phyloP scores from a whole-genome alignment of 768 basidiomycete genomes.

The Tricholoma furcatifolium region DNA sequence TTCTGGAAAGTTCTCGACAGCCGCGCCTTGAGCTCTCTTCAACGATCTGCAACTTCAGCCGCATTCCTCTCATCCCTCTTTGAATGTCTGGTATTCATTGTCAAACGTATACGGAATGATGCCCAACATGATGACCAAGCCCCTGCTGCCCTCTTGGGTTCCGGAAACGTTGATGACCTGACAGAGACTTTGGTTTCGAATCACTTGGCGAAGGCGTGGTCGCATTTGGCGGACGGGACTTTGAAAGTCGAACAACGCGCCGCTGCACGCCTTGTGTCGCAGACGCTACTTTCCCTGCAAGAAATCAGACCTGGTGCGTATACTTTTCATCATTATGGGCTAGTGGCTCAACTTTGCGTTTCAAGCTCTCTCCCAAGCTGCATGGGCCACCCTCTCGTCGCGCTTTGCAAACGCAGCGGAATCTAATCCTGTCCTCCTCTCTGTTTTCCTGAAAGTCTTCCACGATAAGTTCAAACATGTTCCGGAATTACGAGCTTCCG shows the following conservation, averaged over 20 bases:
- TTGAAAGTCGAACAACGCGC: conserved; percentile 46
- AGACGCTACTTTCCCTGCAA: conserved; percentile 35
- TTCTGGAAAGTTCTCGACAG: conserved; percentile 84
- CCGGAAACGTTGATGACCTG: conserved; percentile 4
- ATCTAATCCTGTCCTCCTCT: conserved; percentile 32
- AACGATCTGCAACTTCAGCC: conserved; percentile 49
- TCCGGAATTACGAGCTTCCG: conserved; percentile 21
- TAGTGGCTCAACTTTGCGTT: not conserved
- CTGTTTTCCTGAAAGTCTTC: conserved; percentile 47
- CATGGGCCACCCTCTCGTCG: conserved; percentile 43
- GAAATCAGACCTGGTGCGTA: conserved; percentile 25
- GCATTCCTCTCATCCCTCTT: conserved; percentile 69
- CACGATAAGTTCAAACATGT: conserved; percentile 36
- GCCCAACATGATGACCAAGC: conserved; percentile 6
- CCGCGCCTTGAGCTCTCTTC: conserved; percentile 58
- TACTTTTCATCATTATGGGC: not conserved
- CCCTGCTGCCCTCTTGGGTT: not conserved
- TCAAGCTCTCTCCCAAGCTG: conserved; percentile 45
- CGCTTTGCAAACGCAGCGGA: conserved; percentile 25
- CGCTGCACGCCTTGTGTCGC: conserved; percentile 44
- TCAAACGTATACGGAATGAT: conserved; percentile 37
- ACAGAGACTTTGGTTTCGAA: conserved; percentile 35
- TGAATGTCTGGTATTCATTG: conserved; percentile 67
- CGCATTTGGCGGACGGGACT: conserved; percentile 38
- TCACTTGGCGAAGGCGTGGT: conserved; percentile 49